Evolutionary conservation across 805 yeast species (phyloP).

Genomic region (Yamadazyma ubonensis): DNA sequence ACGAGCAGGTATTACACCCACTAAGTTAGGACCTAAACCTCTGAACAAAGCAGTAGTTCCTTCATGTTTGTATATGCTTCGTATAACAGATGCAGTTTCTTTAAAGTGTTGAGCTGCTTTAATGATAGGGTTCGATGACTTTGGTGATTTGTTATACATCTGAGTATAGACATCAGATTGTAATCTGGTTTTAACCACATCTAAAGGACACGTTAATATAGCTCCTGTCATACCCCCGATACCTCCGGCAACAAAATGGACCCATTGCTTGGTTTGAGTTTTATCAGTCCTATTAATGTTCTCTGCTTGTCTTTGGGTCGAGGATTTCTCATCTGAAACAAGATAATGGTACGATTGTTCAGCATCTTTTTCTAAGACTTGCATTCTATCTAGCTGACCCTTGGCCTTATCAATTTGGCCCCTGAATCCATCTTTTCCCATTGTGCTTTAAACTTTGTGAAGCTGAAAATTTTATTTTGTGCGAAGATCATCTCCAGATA

Average conservation of each 20-base stretch:
- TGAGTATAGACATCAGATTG: slow-evolving; percentile 82
- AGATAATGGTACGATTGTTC: slow-evolving; percentile 58
- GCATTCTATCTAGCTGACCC: slow-evolving; percentile 6
- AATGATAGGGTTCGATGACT: slow-evolving; percentile 35
- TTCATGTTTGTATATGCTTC: slow-evolving; percentile 67
- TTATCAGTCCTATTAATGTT: slow-evolving; percentile 1
- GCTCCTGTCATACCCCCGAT: slow-evolving; percentile 99
- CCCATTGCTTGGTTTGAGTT: slow-evolving; percentile 49
- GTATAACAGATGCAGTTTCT: slow-evolving; percentile 76
- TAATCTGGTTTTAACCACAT: slow-evolving; percentile 90
- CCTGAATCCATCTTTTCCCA: no score
- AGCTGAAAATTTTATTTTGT: slow-evolving; percentile 1
- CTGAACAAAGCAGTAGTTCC: slow-evolving; percentile 86
- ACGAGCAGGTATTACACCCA: slow-evolving; percentile 97
- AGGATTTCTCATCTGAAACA: slow-evolving; percentile 71
- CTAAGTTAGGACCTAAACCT: slow-evolving; percentile 94
- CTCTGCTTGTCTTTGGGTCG: slow-evolving; percentile 41
- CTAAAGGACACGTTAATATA: slow-evolving; percentile 88
- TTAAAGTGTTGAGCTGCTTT: slow-evolving; percentile 67
- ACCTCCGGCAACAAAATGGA: slow-evolving; percentile 88
- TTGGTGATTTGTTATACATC: slow-evolving; percentile 50
- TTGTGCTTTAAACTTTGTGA: neutral
- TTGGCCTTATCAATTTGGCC: no score
- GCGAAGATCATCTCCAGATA: slow-evolving; percentile 1
- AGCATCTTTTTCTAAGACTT: slow-evolving; percentile 50